These are phyloP conservation scores for Heteromeles arbutifolia DNA, from an alignment of 306 rosid genomes.

Conservation along the genomic window DNA sequence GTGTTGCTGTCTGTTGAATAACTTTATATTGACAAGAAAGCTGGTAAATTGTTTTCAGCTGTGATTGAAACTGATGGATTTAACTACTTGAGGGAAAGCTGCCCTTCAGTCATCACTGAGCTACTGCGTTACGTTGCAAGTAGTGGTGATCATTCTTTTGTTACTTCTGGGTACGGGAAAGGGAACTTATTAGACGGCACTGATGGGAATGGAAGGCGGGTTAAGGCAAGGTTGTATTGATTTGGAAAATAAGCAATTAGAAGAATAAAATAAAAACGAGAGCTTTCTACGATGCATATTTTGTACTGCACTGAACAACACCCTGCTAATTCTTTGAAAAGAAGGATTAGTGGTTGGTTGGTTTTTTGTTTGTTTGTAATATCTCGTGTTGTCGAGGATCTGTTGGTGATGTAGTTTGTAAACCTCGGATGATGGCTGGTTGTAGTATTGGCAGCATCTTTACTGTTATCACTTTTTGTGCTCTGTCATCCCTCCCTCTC, in stretches of 20 bases:
- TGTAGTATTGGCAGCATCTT: background rate
- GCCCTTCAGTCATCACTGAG: conserved; percentile 63
- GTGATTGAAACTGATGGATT: conserved; percentile 91
- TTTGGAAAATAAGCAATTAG: conserved; percentile 1
- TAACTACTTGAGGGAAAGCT: conserved; percentile 66
- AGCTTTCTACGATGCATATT: conserved; percentile 14
- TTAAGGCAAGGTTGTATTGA: conserved; percentile 60
- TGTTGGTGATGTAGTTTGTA: background rate
- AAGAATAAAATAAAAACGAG: background rate
- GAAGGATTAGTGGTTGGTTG: conserved; percentile 3
- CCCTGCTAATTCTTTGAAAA: conserved; percentile 15
- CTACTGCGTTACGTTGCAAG: conserved; percentile 47
- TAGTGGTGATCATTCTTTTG: conserved; percentile 40
- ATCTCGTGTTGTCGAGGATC: background rate
- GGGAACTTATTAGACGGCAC: conserved; percentile 46
- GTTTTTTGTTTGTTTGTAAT: background rate
- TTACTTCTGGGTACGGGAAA: conserved; percentile 27
- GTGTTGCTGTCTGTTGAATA: background rate
- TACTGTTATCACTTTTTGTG: too few species aligned
- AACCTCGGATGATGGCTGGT: background rate
- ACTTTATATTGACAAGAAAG: background rate
- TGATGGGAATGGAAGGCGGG: conserved; percentile 73
- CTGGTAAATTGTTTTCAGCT: conserved; percentile 42
- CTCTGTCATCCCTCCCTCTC: too few species aligned
- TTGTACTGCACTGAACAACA: conserved; percentile 15